Conservation (phyloP, 805 yeast genomes). For the Komagataella kurtzmanii region DNA sequence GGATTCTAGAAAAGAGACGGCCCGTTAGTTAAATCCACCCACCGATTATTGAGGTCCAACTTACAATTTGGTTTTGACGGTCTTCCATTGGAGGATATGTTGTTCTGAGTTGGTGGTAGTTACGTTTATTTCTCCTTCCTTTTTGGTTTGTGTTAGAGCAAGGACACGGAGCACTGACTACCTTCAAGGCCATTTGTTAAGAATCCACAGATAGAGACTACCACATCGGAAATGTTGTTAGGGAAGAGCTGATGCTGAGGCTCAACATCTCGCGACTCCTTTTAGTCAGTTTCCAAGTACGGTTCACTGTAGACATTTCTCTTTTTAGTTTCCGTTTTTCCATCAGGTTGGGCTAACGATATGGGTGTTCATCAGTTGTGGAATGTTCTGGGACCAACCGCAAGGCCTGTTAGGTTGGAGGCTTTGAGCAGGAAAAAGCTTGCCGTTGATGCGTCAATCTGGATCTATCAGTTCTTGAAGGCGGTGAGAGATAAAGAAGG, state of each 20-base stretch:
- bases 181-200: neutral
- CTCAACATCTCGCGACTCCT: neutral
- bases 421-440: constrained; percentile 63
- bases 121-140: constrained; percentile 6
- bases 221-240: neutral
- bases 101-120: neutral
- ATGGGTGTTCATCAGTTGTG: constrained; percentile 98
- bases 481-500: constrained; percentile 88
- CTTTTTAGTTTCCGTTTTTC: neutral
- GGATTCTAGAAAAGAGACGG: neutral
- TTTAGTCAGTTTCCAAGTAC: neutral
- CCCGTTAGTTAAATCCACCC: neutral
- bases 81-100: neutral
- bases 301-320: neutral
- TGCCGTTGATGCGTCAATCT: constrained; percentile 96
- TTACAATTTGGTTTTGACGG: neutral
- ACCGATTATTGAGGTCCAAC: neutral
- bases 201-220: neutral
- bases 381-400: constrained; percentile 83
- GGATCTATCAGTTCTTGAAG: constrained; percentile 94
- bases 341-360: neutral
- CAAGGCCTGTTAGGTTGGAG: constrained; percentile 82
- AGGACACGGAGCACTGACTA: constrained; percentile 6
- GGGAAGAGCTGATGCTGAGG: neutral
- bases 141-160: constrained; percentile 8